These are phyloP conservation scores for Tilletiopsis washingtonensis DNA, from an alignment of 1,284 basidiomycete genomes.

Conservation along the genomic window DNA sequence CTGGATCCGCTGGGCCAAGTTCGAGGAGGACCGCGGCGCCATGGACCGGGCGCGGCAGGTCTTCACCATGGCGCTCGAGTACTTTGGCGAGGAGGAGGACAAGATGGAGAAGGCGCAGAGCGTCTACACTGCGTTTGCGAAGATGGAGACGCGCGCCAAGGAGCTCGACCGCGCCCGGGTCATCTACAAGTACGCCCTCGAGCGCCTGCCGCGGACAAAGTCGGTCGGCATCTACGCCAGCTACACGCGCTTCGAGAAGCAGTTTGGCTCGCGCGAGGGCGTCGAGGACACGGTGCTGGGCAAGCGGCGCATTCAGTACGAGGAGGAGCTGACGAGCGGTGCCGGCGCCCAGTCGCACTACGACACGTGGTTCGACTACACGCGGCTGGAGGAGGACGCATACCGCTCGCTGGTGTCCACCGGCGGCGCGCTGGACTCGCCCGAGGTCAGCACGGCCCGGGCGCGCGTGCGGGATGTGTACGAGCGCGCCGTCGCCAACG, in stretches of 20 bases:
- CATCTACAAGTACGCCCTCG: slow-evolving; percentile 94
- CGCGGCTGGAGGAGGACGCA: slow-evolving; percentile 84
- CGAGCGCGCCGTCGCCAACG: slow-evolving; percentile 89
- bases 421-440: slow-evolving; percentile 14
- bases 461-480: slow-evolving; percentile 81
- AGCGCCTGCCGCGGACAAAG: slow-evolving; percentile 80
- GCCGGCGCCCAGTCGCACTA: slow-evolving; percentile 65
- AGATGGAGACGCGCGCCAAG: slow-evolving; percentile 92
- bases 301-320: slow-evolving; percentile 93
- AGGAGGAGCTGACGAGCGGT: slow-evolving; percentile 28
- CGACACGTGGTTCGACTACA: slow-evolving; percentile 97
- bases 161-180: slow-evolving; percentile 93
- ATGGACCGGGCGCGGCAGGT: slow-evolving; percentile 85
- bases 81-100: slow-evolving; percentile 94
- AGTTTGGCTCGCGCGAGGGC: slow-evolving; percentile 78
- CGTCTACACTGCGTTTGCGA: slow-evolving; percentile 90
- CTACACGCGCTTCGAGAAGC: slow-evolving; percentile 97
- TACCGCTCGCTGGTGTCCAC: slow-evolving; percentile 53
- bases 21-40: slow-evolving; percentile 78
- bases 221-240: slow-evolving; percentile 74
- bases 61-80: slow-evolving; percentile 91
- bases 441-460: slow-evolving; percentile 51
- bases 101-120: slow-evolving; percentile 94
- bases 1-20: slow-evolving; percentile 95
- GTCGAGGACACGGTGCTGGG: slow-evolving; percentile 91